A percentile compares a stretch with the other conserved stretches of the same genome.
These are phyloP conservation scores for Wallacemonas rigidus DNA, from an alignment of 208 protist genomes.

Conservation along the genomic window DNA sequence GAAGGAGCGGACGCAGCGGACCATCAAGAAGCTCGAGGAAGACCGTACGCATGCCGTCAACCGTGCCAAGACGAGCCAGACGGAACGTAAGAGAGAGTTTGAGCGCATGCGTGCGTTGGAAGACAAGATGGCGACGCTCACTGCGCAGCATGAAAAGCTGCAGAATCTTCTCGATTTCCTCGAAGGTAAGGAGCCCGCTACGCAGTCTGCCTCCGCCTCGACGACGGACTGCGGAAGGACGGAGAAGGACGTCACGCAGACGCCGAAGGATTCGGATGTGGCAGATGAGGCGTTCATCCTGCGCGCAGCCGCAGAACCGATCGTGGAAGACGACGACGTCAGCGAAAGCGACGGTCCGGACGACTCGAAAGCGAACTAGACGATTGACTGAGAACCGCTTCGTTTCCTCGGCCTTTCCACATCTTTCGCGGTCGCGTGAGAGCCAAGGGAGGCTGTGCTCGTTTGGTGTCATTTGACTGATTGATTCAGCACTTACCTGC, in stretches of 20 bases:
- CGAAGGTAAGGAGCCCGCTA: constrained; percentile 8
- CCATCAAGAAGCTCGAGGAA: constrained; percentile 48
- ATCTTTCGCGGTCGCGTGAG: no score
- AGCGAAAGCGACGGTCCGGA: not conserved
- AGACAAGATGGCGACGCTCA: constrained; percentile 43
- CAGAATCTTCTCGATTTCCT: constrained; percentile 40
- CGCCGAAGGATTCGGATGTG: not conserved
- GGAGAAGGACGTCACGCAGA: not conserved
- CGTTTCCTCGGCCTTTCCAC: no score
- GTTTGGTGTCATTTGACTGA: no score
- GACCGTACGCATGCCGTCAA: constrained; percentile 42
- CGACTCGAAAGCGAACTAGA: not conserved
- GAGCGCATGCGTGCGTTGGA: constrained; percentile 43
- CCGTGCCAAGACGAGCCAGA: constrained; percentile 40
- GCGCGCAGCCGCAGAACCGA: not conserved
- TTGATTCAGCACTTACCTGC: no score
- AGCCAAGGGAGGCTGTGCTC: no score
- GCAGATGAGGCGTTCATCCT: not conserved
- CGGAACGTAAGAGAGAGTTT: constrained; percentile 55
- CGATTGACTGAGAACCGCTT: not conserved
- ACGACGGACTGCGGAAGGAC: not conserved
- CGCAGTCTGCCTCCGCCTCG: not conserved
- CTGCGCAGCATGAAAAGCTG: constrained; percentile 51
- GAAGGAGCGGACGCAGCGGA: constrained; percentile 46
- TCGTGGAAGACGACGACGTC: constrained; percentile 7